Conservation (phyloP, 129 eudicot species). For the Escallonia rubra region DNA sequence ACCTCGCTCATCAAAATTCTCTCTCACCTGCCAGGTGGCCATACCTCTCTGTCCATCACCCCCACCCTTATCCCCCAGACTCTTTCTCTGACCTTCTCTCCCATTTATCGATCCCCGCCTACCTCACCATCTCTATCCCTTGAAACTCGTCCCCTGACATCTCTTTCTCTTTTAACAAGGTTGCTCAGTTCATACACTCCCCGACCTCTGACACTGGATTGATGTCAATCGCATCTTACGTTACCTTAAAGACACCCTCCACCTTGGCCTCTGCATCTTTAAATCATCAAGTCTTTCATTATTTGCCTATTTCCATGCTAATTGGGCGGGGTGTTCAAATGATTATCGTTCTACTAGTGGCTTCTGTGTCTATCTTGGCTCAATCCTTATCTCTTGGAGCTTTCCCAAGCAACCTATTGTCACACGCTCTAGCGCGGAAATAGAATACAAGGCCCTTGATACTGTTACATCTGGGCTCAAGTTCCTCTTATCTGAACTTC, state of each 20-base stretch:
- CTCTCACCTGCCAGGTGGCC: no score
- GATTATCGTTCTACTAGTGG: neutral
- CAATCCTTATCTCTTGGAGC: neutral
- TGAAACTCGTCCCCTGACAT: neutral
- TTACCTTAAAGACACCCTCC: neutral
- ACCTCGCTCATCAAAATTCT: no score
- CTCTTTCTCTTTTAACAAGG: neutral
- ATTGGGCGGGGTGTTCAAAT: neutral
- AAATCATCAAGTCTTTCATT: neutral
- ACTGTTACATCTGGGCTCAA: neutral
- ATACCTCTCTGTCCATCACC: no score
- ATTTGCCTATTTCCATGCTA: neutral
- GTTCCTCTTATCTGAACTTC: neutral
- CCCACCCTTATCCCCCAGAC: no score
- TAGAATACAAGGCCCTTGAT: neutral
- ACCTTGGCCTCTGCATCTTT: neutral
- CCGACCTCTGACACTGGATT: neutral
- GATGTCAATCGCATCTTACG: neutral
- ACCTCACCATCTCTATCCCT: no score
- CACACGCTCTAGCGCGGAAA: neutral
- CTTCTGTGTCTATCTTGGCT: neutral
- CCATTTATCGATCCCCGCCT: no score
- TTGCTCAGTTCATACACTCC: neutral
- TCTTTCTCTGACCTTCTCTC: no score
- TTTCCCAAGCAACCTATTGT: neutral